phyloP scores from a whole-genome alignment of 2,329 filamentous ascomycete genomes.

The Magnaporthiopsis poae region DNA sequence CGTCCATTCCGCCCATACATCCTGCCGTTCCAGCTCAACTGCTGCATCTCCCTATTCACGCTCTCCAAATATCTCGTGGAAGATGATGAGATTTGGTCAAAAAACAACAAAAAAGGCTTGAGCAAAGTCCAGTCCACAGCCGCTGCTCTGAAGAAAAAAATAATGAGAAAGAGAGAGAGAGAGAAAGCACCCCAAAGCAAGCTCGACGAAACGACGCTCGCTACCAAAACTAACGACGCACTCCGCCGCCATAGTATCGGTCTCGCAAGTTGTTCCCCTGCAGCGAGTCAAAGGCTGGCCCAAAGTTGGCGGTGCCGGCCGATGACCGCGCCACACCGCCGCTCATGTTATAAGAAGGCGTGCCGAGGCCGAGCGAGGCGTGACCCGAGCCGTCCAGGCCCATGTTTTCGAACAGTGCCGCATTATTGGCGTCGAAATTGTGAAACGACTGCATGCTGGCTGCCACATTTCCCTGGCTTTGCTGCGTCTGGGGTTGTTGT shows the following conservation, averaged over 20 bases:
- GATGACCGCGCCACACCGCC: slow-evolving; percentile 18
- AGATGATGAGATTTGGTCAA: background rate
- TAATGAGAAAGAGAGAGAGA: too few relatives aligned
- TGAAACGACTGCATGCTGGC: slow-evolving; percentile 15
- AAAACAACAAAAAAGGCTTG: too few relatives aligned
- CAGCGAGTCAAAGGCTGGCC: slow-evolving; percentile 19
- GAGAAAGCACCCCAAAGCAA: background rate
- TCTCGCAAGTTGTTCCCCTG: slow-evolving; percentile 10
- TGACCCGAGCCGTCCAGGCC: slow-evolving; percentile 19
- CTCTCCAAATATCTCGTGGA: background rate
- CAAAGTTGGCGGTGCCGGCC: slow-evolving; percentile 12
- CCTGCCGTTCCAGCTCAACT: background rate
- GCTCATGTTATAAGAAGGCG: slow-evolving; percentile 17
- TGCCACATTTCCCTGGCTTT: slow-evolving; percentile 6
- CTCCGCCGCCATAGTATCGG: slow-evolving; percentile 13
- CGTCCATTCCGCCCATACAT: too few relatives aligned
- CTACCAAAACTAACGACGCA: slow-evolving; percentile 10
- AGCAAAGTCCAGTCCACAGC: background rate
- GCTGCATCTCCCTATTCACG: background rate
- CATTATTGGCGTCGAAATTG: slow-evolving; percentile 14
- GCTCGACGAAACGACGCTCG: background rate
- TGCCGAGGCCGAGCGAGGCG: slow-evolving; percentile 17
- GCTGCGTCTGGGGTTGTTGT: slow-evolving; percentile 16
- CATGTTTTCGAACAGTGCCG: slow-evolving; percentile 19
- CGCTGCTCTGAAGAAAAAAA: background rate